Percentiles rank a stretch among this genome's conserved stretches.
Evolutionary conservation across 352 stramenopile genomes (phyloP).

Genomic region (Globisporangium solare): DNA sequence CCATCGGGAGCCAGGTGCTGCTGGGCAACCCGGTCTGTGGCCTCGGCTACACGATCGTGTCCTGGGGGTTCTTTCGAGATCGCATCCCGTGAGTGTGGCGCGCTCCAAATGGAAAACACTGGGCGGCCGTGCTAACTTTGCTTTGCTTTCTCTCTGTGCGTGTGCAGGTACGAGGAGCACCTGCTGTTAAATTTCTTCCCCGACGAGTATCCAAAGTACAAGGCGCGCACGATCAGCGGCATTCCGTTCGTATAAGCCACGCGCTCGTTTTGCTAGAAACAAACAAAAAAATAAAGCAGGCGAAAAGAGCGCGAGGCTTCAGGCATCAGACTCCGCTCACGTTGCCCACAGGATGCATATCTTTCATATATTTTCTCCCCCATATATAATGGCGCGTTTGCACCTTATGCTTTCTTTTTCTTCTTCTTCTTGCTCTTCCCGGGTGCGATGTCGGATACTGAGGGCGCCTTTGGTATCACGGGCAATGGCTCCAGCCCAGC

Average conservation of each 20-base stretch:
- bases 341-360: not conserved
- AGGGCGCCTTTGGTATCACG: constrained; percentile 12
- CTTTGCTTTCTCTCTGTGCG: too few relatives aligned
- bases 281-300: not conserved
- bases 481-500: constrained; percentile 32
- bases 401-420: constrained; percentile 13
- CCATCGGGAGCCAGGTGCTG: constrained; percentile 92
- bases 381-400: not conserved
- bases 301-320: not conserved
- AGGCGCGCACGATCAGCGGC: constrained; percentile 81
- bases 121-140: too few relatives aligned
- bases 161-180: constrained; percentile 87
- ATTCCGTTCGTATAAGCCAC: constrained; percentile 85
- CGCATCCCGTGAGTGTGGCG: constrained; percentile 86
- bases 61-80: constrained; percentile 94
- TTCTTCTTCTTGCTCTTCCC: constrained; percentile 44
- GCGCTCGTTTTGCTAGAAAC: not conserved
- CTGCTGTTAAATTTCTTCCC: constrained; percentile 89
- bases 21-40: constrained; percentile 89
- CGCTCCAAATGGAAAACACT: too few relatives aligned
- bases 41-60: constrained; percentile 82
- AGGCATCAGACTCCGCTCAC: not conserved
- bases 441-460: not conserved
- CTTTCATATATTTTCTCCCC: too few relatives aligned
- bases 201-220: constrained; percentile 91